These are phyloP conservation scores for Limtongozyma cylindracea DNA, from an alignment of 805 yeast species.

Conservation along the genomic window DNA sequence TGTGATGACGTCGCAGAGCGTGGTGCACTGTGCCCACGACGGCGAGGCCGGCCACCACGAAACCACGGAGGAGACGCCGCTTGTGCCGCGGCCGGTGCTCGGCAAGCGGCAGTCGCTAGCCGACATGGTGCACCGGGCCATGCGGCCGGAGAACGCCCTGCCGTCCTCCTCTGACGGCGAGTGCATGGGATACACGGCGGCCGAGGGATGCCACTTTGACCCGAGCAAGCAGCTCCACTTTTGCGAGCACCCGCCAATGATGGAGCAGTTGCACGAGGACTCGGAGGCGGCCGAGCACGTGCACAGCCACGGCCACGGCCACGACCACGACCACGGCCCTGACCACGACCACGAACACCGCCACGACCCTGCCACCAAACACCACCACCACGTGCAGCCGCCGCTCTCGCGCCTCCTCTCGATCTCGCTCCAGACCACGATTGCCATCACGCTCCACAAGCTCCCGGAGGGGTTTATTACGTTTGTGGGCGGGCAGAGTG, in stretches of 20 bases:
- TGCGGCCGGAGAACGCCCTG: constrained; percentile 4
- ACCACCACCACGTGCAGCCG: constrained; percentile 61
- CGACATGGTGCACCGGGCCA: constrained; percentile 6
- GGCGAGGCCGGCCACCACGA: constrained; percentile 5
- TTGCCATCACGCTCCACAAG: constrained; percentile 75
- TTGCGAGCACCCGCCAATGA: constrained; percentile 13
- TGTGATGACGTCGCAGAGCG: constrained; percentile 48
- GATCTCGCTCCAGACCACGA: constrained; percentile 73
- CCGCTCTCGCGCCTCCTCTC: constrained; percentile 59
- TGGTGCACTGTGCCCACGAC: constrained; percentile 68
- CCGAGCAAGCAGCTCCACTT: constrained; percentile 8
- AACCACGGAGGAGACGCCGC: background rate
- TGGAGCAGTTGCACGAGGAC: background rate
- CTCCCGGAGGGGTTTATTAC: constrained; percentile 90
- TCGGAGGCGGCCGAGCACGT: constrained; percentile 1
- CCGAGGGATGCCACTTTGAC: constrained; percentile 8
- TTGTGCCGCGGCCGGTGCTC: constrained; percentile 1
- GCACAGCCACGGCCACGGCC: background rate
- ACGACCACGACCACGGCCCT: background rate
- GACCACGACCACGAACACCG: no score
- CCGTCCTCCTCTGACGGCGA: no score
- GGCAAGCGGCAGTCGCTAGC: constrained; percentile 4
- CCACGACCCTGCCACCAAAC: no score
- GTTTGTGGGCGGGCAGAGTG: constrained; percentile 24
- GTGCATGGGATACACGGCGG: constrained; percentile 21